A percentile compares a stretch with the other conserved stretches of the same genome.
These are phyloP conservation scores for Prunus campanulata DNA, from an alignment of 306 rosid species.

Conservation along the genomic window DNA sequence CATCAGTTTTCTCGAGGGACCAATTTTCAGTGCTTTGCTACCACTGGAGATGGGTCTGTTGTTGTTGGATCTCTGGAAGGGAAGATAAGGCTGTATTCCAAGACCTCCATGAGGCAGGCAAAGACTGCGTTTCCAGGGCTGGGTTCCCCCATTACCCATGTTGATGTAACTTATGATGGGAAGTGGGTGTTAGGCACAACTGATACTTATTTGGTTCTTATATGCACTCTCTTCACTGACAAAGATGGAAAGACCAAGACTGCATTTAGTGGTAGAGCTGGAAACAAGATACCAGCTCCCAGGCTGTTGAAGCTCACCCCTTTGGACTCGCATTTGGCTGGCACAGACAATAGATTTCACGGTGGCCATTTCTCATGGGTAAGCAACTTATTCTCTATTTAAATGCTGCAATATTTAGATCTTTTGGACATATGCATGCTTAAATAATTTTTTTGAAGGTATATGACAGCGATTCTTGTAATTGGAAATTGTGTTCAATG, in stretches of 20 bases:
- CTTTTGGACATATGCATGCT: slow-evolving; percentile 2
- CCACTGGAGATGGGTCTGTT: slow-evolving; percentile 81
- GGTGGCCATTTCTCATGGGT: slow-evolving; percentile 99
- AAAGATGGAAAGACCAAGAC: slow-evolving; percentile 91
- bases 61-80: slow-evolving; percentile 92
- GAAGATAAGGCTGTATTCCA: slow-evolving; percentile 82
- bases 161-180: slow-evolving; percentile 90
- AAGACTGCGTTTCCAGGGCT: slow-evolving; percentile 94
- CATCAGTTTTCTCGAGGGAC: slow-evolving; percentile 90
- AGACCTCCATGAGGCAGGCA: slow-evolving; percentile 83
- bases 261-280: slow-evolving; percentile 82
- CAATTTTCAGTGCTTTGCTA: slow-evolving; percentile 86
- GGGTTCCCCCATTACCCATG: slow-evolving; percentile 72
- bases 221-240: slow-evolving; percentile 78
- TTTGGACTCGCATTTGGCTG: slow-evolving; percentile 91
- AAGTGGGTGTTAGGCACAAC: slow-evolving; percentile 89
- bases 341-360: slow-evolving; percentile 66
- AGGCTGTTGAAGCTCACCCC: slow-evolving; percentile 87
- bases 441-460: background rate
- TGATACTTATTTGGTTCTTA: slow-evolving; percentile 73
- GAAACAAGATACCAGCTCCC: slow-evolving; percentile 82
- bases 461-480: background rate
- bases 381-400: slow-evolving; percentile 22
- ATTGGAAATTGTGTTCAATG: background rate
- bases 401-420: background rate